Conservation (phyloP, 805 yeast genomes). For the Candida boleticola region DNA sequence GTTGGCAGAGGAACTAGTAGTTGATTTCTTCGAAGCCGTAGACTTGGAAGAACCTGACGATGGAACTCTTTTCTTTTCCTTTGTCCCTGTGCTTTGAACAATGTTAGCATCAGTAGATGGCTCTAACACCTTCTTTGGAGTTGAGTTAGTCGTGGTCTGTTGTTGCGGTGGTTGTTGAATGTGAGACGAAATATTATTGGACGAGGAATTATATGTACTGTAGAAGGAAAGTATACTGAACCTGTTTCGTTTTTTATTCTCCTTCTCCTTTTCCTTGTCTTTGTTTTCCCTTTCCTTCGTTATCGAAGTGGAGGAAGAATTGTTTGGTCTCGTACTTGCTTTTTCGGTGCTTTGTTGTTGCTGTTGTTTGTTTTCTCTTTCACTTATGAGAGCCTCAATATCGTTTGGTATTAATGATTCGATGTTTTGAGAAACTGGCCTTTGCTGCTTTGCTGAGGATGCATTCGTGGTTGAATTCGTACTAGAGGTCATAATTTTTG, state of each 20-base stretch:
- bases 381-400: background rate
- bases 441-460: background rate
- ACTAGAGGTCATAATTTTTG: background rate
- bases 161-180: constrained; percentile 7
- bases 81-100: constrained; percentile 10
- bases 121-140: constrained; percentile 28
- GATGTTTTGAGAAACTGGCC: background rate
- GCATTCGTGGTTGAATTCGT: background rate
- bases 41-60: constrained; percentile 29
- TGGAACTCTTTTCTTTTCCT: constrained; percentile 23
- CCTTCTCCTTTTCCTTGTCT: constrained; percentile 18
- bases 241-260: constrained; percentile 36
- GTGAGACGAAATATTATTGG: constrained; percentile 11
- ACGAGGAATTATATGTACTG: constrained; percentile 29
- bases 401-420: constrained; percentile 3
- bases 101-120: constrained; percentile 30
- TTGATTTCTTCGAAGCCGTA: constrained; percentile 12
- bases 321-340: background rate
- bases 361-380: constrained; percentile 16
- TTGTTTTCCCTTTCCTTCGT: constrained; percentile 20
- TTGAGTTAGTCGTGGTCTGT: background rate
- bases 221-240: constrained; percentile 45
- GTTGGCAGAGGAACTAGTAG: constrained; percentile 21
- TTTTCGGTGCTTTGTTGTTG: constrained; percentile 13
- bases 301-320: background rate